Percentiles rank a stretch among this genome's conserved stretches.
phyloP scores from a whole-genome alignment of 1,139 yeast genomes.

The Schwanniomyces etchellsii region DNA sequence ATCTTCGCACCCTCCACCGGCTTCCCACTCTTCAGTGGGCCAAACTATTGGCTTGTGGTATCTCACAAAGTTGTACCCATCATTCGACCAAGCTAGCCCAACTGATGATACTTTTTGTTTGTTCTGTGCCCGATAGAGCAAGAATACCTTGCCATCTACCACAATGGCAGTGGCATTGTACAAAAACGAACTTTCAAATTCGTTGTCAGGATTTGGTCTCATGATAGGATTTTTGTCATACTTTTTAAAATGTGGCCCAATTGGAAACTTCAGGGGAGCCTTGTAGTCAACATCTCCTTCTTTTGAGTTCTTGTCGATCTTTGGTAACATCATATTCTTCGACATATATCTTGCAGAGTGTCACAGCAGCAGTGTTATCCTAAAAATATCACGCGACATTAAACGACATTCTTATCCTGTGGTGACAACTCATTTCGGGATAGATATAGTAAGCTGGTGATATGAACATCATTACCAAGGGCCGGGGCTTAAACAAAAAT shows the following conservation, averaged over 20 bases:
- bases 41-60: constrained; percentile 27
- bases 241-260: constrained; percentile 34
- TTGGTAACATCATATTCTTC: constrained; percentile 25
- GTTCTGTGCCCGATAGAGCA: constrained; percentile 40
- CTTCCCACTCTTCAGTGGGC: constrained; percentile 38
- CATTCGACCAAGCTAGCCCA: constrained; percentile 40
- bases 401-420: not conserved
- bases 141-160: constrained; percentile 30
- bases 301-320: constrained; percentile 18
- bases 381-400: not conserved
- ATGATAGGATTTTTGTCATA: constrained; percentile 35
- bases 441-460: no score
- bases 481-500: no score
- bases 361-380: not conserved
- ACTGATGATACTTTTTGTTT: constrained; percentile 27
- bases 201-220: constrained; percentile 32
- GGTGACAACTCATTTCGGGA: no score
- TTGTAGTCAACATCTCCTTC: constrained; percentile 30
- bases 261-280: constrained; percentile 34
- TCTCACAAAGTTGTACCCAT: constrained; percentile 30
- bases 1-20: constrained; percentile 41
- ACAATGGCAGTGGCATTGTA: constrained; percentile 45
- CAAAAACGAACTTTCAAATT: constrained; percentile 36
- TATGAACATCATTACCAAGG: no score
- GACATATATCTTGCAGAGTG: constrained; percentile 1